Evolutionary conservation across 495 filamentous ascomycete species (phyloP).

Genomic region (Penicillium antarcticum): DNA sequence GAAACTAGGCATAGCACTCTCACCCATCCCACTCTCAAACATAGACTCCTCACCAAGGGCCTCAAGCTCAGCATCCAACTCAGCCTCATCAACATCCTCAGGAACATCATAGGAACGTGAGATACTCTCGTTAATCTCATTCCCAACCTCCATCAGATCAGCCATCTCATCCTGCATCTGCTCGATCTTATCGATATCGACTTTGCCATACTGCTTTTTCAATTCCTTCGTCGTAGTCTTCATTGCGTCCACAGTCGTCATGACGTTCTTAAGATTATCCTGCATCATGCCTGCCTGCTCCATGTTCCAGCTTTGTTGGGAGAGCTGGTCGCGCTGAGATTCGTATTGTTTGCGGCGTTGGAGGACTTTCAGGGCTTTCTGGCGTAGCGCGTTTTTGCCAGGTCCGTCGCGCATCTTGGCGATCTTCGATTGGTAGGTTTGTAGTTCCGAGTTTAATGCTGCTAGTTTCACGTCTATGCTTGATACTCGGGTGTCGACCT

Average conservation of each 20-base stretch:
- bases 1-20: conserved; percentile 73
- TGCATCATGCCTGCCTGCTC: conserved; percentile 99
- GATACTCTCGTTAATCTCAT: conserved; percentile 97
- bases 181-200: conserved; percentile 97
- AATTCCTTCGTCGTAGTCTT: conserved; percentile 93
- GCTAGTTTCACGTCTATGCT: conserved; percentile 94
- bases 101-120: conserved; percentile 92
- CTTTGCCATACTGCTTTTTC: conserved; percentile 93
- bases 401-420: conserved; percentile 95
- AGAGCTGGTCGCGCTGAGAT: conserved; percentile 87
- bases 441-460: conserved; percentile 85
- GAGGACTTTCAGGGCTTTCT: conserved; percentile 93
- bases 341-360: conserved; percentile 98
- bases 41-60: conserved; percentile 88
- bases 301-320: conserved; percentile 98
- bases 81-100: conserved; percentile 96
- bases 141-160: conserved; percentile 94
- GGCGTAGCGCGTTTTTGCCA: conserved; percentile 86
- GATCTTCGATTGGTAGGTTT: conserved; percentile 82
- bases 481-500: conserved; percentile 82
- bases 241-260: conserved; percentile 97
- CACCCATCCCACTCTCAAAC: conserved; percentile 58
- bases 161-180: conserved; percentile 99
- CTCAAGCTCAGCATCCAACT: conserved; percentile 95
- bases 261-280: conserved; percentile 97